These are phyloP conservation scores for Penicillium cosmopolitanum DNA, from an alignment of 495 filamentous ascomycete genomes.

Conservation along the genomic window DNA sequence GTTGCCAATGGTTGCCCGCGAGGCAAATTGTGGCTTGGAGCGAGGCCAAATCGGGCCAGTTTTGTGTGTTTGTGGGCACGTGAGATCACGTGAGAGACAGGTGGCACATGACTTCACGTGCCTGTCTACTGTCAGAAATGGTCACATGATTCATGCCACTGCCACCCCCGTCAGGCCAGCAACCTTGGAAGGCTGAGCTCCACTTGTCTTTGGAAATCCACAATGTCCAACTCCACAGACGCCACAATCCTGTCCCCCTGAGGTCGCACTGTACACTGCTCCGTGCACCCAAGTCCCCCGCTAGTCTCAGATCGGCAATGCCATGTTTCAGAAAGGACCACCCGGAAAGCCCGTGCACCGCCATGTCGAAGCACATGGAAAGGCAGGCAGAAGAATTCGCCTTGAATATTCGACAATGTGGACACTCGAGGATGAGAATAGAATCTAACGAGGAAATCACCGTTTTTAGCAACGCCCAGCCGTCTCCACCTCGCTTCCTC, in stretches of 20 bases:
- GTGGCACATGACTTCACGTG: not conserved
- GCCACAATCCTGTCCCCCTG: conserved; percentile 4
- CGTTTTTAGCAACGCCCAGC: not conserved
- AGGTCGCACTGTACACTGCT: conserved; percentile 15
- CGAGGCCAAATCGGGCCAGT: conserved; percentile 3
- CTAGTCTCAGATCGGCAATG: conserved; percentile 26
- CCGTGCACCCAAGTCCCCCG: conserved; percentile 17
- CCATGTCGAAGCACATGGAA: conserved; percentile 13
- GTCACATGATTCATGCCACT: not conserved
- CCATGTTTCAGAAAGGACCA: conserved; percentile 33
- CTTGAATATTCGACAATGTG: conserved; percentile 1
- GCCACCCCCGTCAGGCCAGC: not conserved
- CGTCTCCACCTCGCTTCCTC: not conserved
- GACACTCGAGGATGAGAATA: not conserved
- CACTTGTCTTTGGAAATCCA: not conserved
- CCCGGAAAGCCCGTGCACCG: conserved; percentile 4
- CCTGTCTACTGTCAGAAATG: not conserved
- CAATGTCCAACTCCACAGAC: not conserved
- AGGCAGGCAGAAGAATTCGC: not conserved
- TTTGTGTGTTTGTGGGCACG: conserved; percentile 21
- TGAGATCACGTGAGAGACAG: conserved; percentile 4
- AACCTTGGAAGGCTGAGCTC: not conserved
- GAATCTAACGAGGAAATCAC: not conserved
- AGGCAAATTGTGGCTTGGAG: conserved; percentile 11
- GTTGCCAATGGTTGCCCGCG: not conserved